Percentiles rank a stretch among this genome's conserved stretches.
Evolutionary conservation across 345 rosid genomes (phyloP).

Genomic region (Pistacia integerrima): DNA sequence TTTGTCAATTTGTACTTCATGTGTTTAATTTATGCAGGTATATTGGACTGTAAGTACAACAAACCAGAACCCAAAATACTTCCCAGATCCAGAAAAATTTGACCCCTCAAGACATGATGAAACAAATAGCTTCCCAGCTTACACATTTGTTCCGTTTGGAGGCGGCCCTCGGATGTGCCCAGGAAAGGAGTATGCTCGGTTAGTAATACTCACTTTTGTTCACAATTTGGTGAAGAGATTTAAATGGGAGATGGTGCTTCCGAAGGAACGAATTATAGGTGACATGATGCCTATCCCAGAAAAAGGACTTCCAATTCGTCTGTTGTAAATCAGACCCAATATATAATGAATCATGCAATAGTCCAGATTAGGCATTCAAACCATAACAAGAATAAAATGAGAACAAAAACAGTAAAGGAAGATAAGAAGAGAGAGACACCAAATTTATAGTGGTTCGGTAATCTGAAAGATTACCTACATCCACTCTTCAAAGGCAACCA

Average conservation of each 20-base stretch:
- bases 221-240: slow-evolving; percentile 42
- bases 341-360: too few relatives aligned
- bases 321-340: too few relatives aligned
- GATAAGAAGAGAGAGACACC: too few relatives aligned
- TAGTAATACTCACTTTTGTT: slow-evolving; percentile 40
- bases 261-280: not conserved
- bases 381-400: too few relatives aligned
- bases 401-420: too few relatives aligned
- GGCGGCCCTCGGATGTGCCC: slow-evolving; percentile 50
- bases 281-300: not conserved
- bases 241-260: slow-evolving; percentile 34
- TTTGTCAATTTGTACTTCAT: too few relatives aligned
- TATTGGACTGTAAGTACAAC: slow-evolving; percentile 57
- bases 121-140: slow-evolving; percentile 29
- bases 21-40: slow-evolving; percentile 17
- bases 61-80: too few relatives aligned
- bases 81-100: slow-evolving; percentile 37
- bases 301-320: not conserved
- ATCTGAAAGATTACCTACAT: too few relatives aligned
- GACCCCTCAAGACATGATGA: slow-evolving; percentile 40
- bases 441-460: too few relatives aligned
- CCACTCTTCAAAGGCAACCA: too few relatives aligned
- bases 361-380: too few relatives aligned
- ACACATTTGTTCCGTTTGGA: slow-evolving; percentile 47
- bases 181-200: slow-evolving; percentile 47